A percentile compares a stretch with the other conserved stretches of the same genome.
These are phyloP conservation scores for Bacidia rubella DNA, from an alignment of 495 filamentous ascomycete genomes.

Conservation along the genomic window DNA sequence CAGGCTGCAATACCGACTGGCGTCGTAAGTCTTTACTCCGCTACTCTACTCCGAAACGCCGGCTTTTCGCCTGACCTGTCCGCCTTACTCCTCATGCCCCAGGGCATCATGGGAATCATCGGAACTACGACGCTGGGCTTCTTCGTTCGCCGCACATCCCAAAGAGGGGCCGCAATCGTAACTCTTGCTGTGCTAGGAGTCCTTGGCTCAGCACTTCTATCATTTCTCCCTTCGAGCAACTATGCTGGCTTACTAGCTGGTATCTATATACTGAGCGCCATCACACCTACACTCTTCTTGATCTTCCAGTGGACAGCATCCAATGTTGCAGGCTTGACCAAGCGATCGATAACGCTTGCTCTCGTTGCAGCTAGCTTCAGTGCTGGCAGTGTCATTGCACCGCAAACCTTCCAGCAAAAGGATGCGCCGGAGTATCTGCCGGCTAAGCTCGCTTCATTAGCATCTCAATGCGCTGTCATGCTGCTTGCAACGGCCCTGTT, in stretches of 20 bases:
- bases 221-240: neutral
- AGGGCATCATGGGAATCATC: neutral
- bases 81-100: neutral
- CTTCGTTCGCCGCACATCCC: neutral
- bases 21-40: neutral
- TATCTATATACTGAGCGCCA: neutral
- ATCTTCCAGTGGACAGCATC: neutral
- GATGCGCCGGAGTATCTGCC: neutral
- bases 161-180: neutral
- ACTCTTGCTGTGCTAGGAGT: neutral
- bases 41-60: neutral
- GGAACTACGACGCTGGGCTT: neutral
- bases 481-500: neutral
- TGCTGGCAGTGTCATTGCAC: neutral
- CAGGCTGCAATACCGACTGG: neutral
- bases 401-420: neutral
- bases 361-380: neutral
- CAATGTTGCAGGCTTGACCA: neutral
- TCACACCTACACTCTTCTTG: neutral
- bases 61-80: neutral
- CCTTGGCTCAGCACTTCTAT: neutral
- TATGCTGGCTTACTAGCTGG: neutral
- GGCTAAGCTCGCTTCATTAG: neutral
- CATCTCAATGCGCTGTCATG: neutral
- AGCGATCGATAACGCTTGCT: neutral